Evolutionary conservation across 495 filamentous ascomycete genomes (phyloP).

Genomic region (Thermochaetoides thermophila): DNA sequence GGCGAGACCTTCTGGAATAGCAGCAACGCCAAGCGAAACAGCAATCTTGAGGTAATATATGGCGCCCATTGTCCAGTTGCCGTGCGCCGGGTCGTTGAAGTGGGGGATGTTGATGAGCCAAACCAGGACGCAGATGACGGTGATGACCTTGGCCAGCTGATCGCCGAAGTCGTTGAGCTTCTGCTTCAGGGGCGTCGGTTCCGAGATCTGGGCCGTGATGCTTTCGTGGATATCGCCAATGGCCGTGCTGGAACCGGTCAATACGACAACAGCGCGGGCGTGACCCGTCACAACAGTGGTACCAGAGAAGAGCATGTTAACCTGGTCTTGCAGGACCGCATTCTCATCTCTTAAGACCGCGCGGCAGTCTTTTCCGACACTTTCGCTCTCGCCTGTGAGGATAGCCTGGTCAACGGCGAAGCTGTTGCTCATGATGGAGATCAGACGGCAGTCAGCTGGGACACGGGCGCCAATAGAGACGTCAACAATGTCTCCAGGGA

Average conservation of each 20-base stretch:
- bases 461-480: conserved; percentile 86
- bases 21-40: conserved; percentile 93
- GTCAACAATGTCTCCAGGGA: conserved; percentile 86
- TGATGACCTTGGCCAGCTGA: conserved; percentile 92
- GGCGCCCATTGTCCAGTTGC: conserved; percentile 91
- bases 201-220: conserved; percentile 94
- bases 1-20: conserved; percentile 92
- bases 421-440: conserved; percentile 90
- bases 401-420: conserved; percentile 96
- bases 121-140: conserved; percentile 85
- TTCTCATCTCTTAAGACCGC: conserved; percentile 54
- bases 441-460: conserved; percentile 86
- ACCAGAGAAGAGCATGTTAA: conserved; percentile 97
- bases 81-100: conserved; percentile 88
- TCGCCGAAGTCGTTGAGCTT: conserved; percentile 99
- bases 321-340: conserved; percentile 94
- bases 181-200: conserved; percentile 93
- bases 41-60: conserved; percentile 99
- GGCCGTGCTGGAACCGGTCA: conserved; percentile 82
- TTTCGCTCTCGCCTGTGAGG: conserved; percentile 95
- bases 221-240: conserved; percentile 99
- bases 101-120: conserved; percentile 98
- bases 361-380: conserved; percentile 69
- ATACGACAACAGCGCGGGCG: conserved; percentile 80
- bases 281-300: conserved; percentile 93